Evolutionary conservation across 768 basidiomycete species (phyloP).

Genomic region (Boletus sensibilis): DNA sequence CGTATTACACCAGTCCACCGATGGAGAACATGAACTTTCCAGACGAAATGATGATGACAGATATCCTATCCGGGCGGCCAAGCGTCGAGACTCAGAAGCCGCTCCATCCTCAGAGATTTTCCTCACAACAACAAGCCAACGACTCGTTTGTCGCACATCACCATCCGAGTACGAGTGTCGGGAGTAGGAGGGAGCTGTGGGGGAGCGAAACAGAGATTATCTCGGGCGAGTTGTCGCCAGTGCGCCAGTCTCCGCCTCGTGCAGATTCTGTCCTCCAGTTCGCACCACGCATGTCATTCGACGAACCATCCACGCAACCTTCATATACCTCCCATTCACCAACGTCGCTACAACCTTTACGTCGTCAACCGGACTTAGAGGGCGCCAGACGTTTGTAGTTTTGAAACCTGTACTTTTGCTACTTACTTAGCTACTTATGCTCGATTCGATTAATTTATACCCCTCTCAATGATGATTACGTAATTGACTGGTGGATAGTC

Average conservation of each 20-base stretch:
- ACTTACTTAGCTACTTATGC: not conserved
- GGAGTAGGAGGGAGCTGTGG: slow-evolving; percentile 25
- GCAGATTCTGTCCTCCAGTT: slow-evolving; percentile 11
- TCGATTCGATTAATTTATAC: slow-evolving; percentile 7
- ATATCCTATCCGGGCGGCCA: slow-evolving; percentile 10
- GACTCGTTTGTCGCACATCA: slow-evolving; percentile 5
- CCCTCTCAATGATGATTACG: slow-evolving; percentile 3
- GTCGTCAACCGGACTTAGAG: slow-evolving; percentile 21
- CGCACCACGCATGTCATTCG: slow-evolving; percentile 12
- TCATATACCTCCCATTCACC: slow-evolving; percentile 8
- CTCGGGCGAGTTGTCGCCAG: slow-evolving; percentile 1
- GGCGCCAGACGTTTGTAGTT: not conserved
- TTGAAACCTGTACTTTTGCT: slow-evolving; percentile 5
- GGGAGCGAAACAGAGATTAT: slow-evolving; percentile 17
- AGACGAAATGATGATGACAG: slow-evolving; percentile 11
- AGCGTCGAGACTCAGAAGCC: slow-evolving; percentile 18
- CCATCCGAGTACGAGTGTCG: slow-evolving; percentile 12
- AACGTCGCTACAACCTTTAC: slow-evolving; percentile 24
- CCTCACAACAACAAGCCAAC: slow-evolving; percentile 7
- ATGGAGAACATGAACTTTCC: slow-evolving; percentile 12
- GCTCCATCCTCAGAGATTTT: slow-evolving; percentile 23
- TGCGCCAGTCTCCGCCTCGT: slow-evolving; percentile 7
- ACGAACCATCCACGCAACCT: slow-evolving; percentile 6
- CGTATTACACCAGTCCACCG: slow-evolving; percentile 11
- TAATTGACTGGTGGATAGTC: not conserved